Percentiles rank a stretch among this genome's conserved stretches.
These are phyloP conservation scores for Zygotorulaspora sp. DNA, from an alignment of 805 yeast species.

Conservation along the genomic window DNA sequence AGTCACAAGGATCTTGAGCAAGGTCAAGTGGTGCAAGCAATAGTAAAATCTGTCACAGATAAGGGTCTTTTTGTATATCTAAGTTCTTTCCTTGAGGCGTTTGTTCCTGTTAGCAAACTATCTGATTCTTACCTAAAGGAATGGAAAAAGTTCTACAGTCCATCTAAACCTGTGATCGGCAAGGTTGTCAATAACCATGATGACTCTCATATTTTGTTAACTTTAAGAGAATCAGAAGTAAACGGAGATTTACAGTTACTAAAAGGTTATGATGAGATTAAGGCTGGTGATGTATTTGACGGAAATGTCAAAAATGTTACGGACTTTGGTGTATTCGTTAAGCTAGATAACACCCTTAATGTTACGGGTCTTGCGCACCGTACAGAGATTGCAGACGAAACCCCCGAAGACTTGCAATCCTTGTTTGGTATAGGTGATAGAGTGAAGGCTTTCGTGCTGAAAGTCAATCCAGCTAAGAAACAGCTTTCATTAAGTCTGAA, in stretches of 20 bases:
- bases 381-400: constrained; percentile 73
- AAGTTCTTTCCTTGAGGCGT: constrained; percentile 66
- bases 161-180: constrained; percentile 70
- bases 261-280: constrained; percentile 62
- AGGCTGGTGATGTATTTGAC: constrained; percentile 65
- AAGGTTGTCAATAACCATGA: constrained; percentile 60
- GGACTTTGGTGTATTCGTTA: constrained; percentile 89
- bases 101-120: constrained; percentile 74
- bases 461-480: constrained; percentile 57
- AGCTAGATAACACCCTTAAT: constrained; percentile 65
- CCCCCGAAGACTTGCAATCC: constrained; percentile 49
- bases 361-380: constrained; percentile 86
- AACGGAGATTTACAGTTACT: constrained; percentile 59
- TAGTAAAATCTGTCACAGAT: constrained; percentile 66
- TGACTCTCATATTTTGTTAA: constrained; percentile 64
- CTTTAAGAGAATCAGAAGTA: constrained; percentile 76
- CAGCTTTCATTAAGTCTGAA: constrained; percentile 88
- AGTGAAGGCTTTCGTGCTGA: constrained; percentile 78
- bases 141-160: constrained; percentile 75
- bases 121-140: constrained; percentile 79
- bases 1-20: constrained; percentile 51
- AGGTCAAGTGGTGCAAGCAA: constrained; percentile 79
- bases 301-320: constrained; percentile 75
- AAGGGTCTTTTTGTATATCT: constrained; percentile 75
- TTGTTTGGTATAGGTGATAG: constrained; percentile 86